Evolutionary conservation across 345 rosid species (phyloP).

Genomic region (Eucalyptus melliodora): DNA sequence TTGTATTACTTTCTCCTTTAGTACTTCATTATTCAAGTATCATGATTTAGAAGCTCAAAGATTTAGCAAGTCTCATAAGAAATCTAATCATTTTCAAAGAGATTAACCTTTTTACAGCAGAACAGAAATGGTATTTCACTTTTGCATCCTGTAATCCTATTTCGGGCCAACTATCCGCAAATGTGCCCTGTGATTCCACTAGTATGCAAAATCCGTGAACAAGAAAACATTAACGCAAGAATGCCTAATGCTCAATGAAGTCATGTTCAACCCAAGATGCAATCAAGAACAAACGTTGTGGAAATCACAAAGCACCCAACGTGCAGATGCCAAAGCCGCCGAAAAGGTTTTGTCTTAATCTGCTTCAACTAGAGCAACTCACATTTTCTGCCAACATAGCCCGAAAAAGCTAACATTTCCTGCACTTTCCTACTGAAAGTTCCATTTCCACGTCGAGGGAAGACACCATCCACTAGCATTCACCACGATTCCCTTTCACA

Average conservation of each 20-base stretch:
- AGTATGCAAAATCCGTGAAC: background rate
- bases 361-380: background rate
- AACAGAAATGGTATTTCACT: background rate
- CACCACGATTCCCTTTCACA: background rate
- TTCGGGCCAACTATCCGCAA: background rate
- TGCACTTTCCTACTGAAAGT: background rate
- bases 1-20: background rate
- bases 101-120: background rate
- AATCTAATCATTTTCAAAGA: background rate
- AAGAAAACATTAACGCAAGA: background rate
- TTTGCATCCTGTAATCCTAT: background rate
- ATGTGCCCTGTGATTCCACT: background rate
- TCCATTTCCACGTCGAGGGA: background rate
- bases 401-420: background rate
- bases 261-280: background rate
- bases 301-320: background rate
- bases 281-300: background rate
- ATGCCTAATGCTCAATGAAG: background rate
- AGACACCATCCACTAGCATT: background rate
- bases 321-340: background rate
- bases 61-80: background rate
- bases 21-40: background rate
- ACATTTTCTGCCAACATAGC: background rate
- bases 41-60: background rate
- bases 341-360: background rate